Evolutionary conservation across 805 yeast genomes (phyloP).

Genomic region (Ogataea corticis): DNA sequence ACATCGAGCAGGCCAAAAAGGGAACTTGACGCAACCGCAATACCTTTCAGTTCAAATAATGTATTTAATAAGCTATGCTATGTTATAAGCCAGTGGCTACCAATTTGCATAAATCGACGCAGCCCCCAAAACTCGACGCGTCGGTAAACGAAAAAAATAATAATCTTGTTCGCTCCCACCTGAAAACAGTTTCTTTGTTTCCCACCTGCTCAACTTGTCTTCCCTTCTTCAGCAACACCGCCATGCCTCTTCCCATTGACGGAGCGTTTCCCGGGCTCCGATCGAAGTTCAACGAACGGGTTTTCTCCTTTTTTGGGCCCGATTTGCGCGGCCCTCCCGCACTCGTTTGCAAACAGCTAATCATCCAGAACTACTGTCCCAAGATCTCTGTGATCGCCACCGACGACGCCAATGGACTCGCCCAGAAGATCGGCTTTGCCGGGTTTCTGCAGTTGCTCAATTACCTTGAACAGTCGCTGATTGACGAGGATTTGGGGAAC

Average conservation of each 20-base stretch:
- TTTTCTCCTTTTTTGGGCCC: constrained; percentile 18
- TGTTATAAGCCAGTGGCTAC: neutral
- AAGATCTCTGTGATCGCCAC: constrained; percentile 34
- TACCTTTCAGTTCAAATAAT: too few species aligned
- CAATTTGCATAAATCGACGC: neutral
- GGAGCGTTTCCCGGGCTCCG: constrained; percentile 17
- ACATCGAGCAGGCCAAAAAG: constrained; percentile 24
- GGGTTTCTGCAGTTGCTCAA: constrained; percentile 25
- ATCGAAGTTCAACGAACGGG: constrained; percentile 22
- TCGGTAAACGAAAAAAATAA: neutral
- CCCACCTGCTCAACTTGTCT: neutral
- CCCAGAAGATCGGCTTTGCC: constrained; percentile 19
- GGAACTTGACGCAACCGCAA: neutral
- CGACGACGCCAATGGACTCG: constrained; percentile 23
- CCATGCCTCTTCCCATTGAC: constrained; percentile 15
- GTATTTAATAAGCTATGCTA: too few species aligned
- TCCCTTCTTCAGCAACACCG: too few species aligned
- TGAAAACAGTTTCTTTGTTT: neutral
- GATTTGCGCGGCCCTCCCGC: constrained; percentile 33
- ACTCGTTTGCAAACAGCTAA: constrained; percentile 27
- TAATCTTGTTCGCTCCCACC: too few species aligned
- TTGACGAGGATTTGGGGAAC: constrained; percentile 22
- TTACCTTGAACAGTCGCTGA: constrained; percentile 30
- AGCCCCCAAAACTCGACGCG: neutral
- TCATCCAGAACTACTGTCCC: constrained; percentile 33